Percentiles rank a stretch among this genome's conserved stretches.
phyloP scores from a whole-genome alignment of 2,329 filamentous ascomycete genomes.

The Fusarium pseudonygamai region DNA sequence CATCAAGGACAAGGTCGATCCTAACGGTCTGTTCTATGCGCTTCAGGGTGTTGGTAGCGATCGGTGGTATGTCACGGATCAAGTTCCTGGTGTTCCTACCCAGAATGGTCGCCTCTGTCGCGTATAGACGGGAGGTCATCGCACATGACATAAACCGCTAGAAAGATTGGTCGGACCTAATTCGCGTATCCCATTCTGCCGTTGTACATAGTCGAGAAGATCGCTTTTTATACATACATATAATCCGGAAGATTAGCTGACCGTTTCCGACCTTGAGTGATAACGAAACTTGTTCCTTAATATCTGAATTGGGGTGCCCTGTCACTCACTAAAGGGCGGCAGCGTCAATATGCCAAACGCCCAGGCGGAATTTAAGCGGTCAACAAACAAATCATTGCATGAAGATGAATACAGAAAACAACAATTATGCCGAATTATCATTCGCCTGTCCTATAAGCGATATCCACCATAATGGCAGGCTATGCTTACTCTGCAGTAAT shows the following conservation, averaged over 20 bases:
- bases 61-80: conserved; percentile 31
- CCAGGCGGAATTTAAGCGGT: rapidly evolving
- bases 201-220: neutral
- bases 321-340: rapidly evolving
- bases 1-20: conserved; percentile 35
- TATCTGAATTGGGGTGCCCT: rapidly evolving
- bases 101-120: conserved; percentile 38
- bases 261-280: too few relatives aligned
- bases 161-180: neutral
- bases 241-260: too few relatives aligned
- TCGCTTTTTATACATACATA: neutral
- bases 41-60: conserved; percentile 34
- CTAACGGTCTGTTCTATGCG: conserved; percentile 35
- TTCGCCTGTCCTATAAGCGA: neutral
- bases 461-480: neutral
- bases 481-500: neutral
- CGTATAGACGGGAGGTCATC: neutral
- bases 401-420: neutral
- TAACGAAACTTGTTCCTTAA: neutral
- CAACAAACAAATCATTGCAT: neutral
- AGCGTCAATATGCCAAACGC: too few relatives aligned
- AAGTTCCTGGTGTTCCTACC: conserved; percentile 34
- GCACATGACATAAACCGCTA: too few relatives aligned
- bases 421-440: neutral
- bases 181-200: neutral